These are phyloP conservation scores for Psilocybe cyanescens DNA, from an alignment of 768 basidiomycete genomes.

Conservation along the genomic window DNA sequence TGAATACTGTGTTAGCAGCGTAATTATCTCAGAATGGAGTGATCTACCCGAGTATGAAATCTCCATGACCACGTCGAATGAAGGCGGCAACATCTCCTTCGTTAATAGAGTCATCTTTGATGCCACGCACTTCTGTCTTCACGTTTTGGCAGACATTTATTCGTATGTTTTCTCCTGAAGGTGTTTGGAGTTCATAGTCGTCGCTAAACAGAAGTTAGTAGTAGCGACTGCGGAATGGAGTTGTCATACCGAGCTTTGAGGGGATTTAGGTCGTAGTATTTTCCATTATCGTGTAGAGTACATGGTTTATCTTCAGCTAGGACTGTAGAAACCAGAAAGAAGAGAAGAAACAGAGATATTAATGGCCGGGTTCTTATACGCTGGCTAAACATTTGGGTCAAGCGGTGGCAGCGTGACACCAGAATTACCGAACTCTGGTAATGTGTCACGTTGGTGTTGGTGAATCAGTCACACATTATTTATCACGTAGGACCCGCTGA, in stretches of 20 bases:
- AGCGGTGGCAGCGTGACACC: conserved; percentile 5
- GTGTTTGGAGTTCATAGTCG: conserved; percentile 61
- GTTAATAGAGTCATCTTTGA: conserved; percentile 51
- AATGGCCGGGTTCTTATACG: conserved; percentile 1
- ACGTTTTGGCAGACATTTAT: conserved; percentile 70
- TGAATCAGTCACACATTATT: conserved; percentile 16
- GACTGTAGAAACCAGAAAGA: conserved; percentile 11
- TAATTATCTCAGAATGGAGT: not conserved
- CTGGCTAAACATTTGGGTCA: conserved; percentile 8
- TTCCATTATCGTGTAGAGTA: conserved; percentile 56
- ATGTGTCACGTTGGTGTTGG: conserved; percentile 11
- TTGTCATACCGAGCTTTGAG: conserved; percentile 58
- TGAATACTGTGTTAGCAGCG: not conserved
- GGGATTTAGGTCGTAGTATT: conserved; percentile 69
- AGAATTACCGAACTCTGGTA: conserved; percentile 5
- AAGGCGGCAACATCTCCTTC: conserved; percentile 63
- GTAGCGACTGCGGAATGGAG: conserved; percentile 8
- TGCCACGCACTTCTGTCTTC: conserved; percentile 58
- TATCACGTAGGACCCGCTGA: conserved; percentile 38
- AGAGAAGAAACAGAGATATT: conserved; percentile 13
- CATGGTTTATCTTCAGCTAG: conserved; percentile 60
- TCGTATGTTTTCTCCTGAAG: conserved; percentile 48
- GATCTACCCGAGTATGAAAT: conserved; percentile 72
- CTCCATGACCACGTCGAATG: conserved; percentile 61
- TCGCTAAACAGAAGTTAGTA: conserved; percentile 45